A percentile compares a stretch with the other conserved stretches of the same genome.
Conservation (phyloP, 2,329 filamentous ascomycete species). For the Ophiosphaerella korrae region DNA sequence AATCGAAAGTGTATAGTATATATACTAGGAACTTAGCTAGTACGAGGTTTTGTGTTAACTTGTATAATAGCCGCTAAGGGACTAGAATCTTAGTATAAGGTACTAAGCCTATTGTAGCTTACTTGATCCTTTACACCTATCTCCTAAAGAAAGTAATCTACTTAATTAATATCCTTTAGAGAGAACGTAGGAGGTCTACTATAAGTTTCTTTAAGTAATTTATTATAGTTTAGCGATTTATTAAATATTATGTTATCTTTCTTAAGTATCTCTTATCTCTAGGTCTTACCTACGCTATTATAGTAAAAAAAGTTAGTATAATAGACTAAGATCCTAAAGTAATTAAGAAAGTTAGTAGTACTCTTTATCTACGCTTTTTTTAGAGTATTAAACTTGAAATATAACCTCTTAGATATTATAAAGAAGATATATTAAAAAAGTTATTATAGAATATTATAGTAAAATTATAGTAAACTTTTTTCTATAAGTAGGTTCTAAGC, state of each 20-base stretch:
- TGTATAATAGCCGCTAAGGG: no score
- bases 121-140: no score
- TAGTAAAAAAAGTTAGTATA: constrained; percentile 3
- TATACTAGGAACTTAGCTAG: no score
- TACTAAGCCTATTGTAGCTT: no score
- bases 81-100: no score
- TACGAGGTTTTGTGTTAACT: no score
- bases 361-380: not conserved
- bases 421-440: not conserved
- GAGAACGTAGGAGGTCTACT: not conserved
- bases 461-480: not conserved
- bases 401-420: not conserved
- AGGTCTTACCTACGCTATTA: not conserved
- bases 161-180: not conserved
- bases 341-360: not conserved
- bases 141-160: constrained; percentile 9
- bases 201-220: not conserved
- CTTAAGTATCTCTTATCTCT: constrained; percentile 7
- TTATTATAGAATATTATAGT: not conserved
- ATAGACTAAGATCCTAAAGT: not conserved
- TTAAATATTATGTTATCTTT: constrained; percentile 1
- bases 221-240: not conserved
- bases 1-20: no score
- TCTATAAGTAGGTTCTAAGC: no score
- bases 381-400: not conserved